Evolutionary conservation across 768 basidiomycete genomes (phyloP), one percentile per base, ranked within the genome.

Genomic region (Agaricus blazei): DNA sequence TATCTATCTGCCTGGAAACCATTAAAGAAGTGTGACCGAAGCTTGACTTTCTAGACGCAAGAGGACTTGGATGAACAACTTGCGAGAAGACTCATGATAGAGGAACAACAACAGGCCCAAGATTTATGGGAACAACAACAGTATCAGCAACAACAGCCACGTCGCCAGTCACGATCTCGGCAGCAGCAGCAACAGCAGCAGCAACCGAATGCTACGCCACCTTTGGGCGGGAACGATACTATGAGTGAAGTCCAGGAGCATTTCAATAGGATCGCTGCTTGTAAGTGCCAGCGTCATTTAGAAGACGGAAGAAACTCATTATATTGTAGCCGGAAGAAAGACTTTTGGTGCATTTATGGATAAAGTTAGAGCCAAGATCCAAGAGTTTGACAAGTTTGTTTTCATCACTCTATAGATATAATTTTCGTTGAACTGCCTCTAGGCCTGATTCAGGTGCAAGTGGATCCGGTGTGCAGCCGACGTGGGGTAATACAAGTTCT

Each of bases 311-410:
- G 34, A 34, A 34, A 34, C 34, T 34, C 34, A 34, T 6, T 34
- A 34, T 34, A 11, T 34, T 49, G 9, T 56, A 88, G 87, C 78
- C 51, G 89, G 90, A 3, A 91, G 88, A 72, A 88, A 84, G 70
- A 92, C 90, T 0, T 80, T 93, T 67, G 83, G 78, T 46, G 78
- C 72, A 8, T 66, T 93, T 27, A 75, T 92, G 40, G 82, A 82
- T 34, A 92, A 87, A 66, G 88, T 91, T 46, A 91, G 83, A 64
- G 83, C 88, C 4, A 93, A 92, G 78, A 83, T 92, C 56, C 85
- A 88, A 63, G 91, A 92, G 62, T 83, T 83, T 58, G 90, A 92
- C 38, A 81, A 84, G 62, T 72, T 73, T 14, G 68, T 68, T 15
- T 15, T 43, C 11, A 34, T 51, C 52, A 24, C 48, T 23, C 9